Conservation (phyloP, 371 early-diverging fungal species). For the Mucor lusitanicus region DNA sequence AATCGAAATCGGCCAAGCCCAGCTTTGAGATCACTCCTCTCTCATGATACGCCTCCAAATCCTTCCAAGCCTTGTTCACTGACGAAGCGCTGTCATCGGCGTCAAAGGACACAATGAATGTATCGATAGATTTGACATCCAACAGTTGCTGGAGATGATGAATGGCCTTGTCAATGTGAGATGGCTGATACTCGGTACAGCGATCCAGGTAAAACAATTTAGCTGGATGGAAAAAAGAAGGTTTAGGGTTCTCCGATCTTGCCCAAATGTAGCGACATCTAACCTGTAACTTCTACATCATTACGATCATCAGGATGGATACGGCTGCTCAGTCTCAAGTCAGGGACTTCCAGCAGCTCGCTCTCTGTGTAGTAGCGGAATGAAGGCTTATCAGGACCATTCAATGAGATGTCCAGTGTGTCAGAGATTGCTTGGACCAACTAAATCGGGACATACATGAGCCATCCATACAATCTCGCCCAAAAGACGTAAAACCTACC, state of each 20-base stretch:
- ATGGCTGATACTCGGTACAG: slow-evolving; percentile 19
- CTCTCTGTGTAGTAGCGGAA: slow-evolving; percentile 30
- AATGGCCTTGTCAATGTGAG: slow-evolving; percentile 37
- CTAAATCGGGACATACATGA: slow-evolving; percentile 10
- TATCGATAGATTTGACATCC: slow-evolving; percentile 46
- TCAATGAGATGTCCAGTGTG: slow-evolving; percentile 46
- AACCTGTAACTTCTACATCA: slow-evolving; percentile 60
- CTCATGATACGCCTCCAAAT: slow-evolving; percentile 30
- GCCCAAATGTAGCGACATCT: background rate
- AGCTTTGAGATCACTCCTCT: slow-evolving; percentile 19
- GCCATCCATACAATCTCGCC: background rate
- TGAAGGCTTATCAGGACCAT: slow-evolving; percentile 22
- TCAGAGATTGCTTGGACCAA: slow-evolving; percentile 55
- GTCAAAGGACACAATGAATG: slow-evolving; percentile 49
- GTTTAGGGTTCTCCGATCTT: background rate
- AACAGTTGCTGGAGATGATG: slow-evolving; percentile 40
- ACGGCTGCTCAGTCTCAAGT: slow-evolving; percentile 40
- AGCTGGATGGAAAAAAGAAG: slow-evolving; percentile 25
- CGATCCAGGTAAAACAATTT: slow-evolving; percentile 48
- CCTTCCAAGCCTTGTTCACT: slow-evolving; percentile 39
- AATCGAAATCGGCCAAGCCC: slow-evolving; percentile 29
- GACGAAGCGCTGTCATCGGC: slow-evolving; percentile 12
- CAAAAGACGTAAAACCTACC: slow-evolving; percentile 25
- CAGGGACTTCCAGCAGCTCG: slow-evolving; percentile 42
- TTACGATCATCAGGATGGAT: slow-evolving; percentile 46